phyloP scores from a whole-genome alignment of 768 basidiomycete species.

The Paxillus involutus region DNA sequence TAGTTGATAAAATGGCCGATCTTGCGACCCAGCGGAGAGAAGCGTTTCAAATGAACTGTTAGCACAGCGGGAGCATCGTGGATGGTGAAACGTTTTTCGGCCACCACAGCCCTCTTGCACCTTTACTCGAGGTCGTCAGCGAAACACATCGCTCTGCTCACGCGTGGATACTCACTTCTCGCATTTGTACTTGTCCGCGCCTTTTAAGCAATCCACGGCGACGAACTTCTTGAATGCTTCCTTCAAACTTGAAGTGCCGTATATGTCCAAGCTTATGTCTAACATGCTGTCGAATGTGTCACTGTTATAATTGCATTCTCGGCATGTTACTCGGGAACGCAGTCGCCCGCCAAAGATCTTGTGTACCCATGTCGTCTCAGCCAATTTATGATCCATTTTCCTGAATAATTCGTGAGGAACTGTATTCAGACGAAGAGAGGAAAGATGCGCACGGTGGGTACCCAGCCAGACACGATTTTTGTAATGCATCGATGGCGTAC shows the following conservation, averaged over 20 bases:
- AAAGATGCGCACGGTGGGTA: conserved; percentile 57
- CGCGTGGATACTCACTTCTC: conserved; percentile 74
- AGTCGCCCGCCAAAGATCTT: conserved; percentile 90
- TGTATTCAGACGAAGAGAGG: background rate
- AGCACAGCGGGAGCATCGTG: conserved; percentile 86
- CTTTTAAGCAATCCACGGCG: conserved; percentile 78
- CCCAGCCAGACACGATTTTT: conserved; percentile 78
- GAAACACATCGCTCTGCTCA: background rate
- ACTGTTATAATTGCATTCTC: conserved; percentile 78
- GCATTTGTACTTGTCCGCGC: conserved; percentile 96
- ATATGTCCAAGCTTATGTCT: conserved; percentile 91
- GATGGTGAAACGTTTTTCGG: conserved; percentile 88
- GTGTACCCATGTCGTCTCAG: conserved; percentile 92
- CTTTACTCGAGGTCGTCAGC: conserved; percentile 39
- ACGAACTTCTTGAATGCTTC: conserved; percentile 81
- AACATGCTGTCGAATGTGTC: conserved; percentile 96
- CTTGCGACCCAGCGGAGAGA: conserved; percentile 88
- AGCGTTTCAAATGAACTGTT: conserved; percentile 94
- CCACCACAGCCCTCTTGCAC: conserved; percentile 89
- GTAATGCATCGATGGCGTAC: conserved; percentile 88
- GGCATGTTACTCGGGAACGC: conserved; percentile 88
- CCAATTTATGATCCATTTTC: conserved; percentile 67
- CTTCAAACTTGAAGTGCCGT: conserved; percentile 56
- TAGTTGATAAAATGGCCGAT: conserved; percentile 78
- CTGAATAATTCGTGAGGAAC: conserved; percentile 36